Evolutionary conservation across 2,329 filamentous ascomycete genomes (phyloP).

Genomic region (Pseudonectria buxi): DNA sequence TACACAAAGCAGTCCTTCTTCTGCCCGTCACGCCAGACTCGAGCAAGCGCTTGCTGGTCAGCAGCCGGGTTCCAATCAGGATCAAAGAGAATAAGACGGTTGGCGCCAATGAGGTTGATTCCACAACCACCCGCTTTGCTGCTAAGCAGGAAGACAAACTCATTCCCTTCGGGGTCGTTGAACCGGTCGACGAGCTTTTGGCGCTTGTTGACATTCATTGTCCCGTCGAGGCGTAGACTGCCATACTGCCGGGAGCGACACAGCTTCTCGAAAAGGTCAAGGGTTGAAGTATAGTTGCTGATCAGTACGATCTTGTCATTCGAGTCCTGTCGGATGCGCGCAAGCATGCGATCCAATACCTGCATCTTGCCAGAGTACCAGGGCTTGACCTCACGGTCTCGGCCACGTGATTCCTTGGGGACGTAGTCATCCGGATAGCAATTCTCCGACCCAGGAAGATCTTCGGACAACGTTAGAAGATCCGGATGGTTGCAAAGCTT

Average conservation of each 20-base stretch:
- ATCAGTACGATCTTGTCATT: constrained; percentile 99
- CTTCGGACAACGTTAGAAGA: constrained; percentile 72
- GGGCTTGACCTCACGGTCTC: constrained; percentile 85
- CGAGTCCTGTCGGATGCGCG: constrained; percentile 88
- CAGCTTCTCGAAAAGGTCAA: constrained; percentile 88
- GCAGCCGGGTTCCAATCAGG: constrained; percentile 98
- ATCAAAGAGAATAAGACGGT: constrained; percentile 91
- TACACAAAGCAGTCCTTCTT: constrained; percentile 99
- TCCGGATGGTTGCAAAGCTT: constrained; percentile 99
- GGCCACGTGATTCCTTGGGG: constrained; percentile 76
- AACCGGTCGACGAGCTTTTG: constrained; percentile 97
- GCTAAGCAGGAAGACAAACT: constrained; percentile 93
- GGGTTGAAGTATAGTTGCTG: constrained; percentile 94
- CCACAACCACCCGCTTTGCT: constrained; percentile 96
- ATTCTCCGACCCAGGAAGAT: constrained; percentile 80
- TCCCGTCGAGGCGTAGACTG: constrained; percentile 82
- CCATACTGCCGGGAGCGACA: constrained; percentile 83
- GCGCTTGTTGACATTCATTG: constrained; percentile 95
- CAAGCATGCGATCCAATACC: constrained; percentile 95
- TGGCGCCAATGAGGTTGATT: constrained; percentile 90
- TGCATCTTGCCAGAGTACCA: constrained; percentile 99
- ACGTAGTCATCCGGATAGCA: constrained; percentile 82
- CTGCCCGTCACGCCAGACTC: constrained; percentile 97
- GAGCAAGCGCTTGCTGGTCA: constrained; percentile 91
- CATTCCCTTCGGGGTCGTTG: constrained; percentile 82